Evolutionary conservation across 352 stramenopile genomes (phyloP).

Genomic region (Aphanomyces invadans): DNA sequence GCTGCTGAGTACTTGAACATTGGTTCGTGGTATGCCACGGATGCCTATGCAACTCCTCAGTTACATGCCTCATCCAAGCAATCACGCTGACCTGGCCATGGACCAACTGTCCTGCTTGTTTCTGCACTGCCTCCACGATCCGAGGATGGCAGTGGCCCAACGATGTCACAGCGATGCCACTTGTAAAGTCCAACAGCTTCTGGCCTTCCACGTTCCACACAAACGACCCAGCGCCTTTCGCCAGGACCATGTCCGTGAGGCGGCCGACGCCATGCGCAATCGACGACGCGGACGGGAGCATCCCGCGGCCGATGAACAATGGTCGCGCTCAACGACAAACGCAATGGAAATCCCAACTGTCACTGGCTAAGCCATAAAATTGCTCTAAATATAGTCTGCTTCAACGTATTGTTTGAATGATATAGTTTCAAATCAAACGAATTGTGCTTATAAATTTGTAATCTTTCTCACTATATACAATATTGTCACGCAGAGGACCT

Average conservation of each 20-base stretch:
- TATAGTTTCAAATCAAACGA: background rate
- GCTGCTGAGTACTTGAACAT: constrained; percentile 87
- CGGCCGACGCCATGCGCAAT: constrained; percentile 66
- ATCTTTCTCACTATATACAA: too few species aligned
- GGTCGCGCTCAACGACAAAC: background rate
- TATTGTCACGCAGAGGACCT: too few species aligned
- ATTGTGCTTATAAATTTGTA: background rate
- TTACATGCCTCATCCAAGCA: background rate
- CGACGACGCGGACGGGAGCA: background rate
- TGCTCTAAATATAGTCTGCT: too few species aligned
- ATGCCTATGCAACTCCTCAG: background rate
- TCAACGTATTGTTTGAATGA: too few species aligned
- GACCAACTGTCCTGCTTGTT: constrained; percentile 83
- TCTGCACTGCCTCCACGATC: constrained; percentile 84
- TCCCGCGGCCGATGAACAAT: background rate
- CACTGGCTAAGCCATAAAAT: too few species aligned
- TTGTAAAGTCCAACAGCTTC: constrained; percentile 90
- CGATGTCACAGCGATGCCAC: constrained; percentile 89
- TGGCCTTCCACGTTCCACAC: constrained; percentile 80
- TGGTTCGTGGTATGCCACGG: constrained; percentile 85
- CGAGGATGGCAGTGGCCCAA: constrained; percentile 89
- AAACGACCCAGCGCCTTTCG: constrained; percentile 77
- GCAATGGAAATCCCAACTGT: too few species aligned
- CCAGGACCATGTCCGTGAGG: constrained; percentile 81
- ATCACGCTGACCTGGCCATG: constrained; percentile 52